Conservation (phyloP, 768 basidiomycete species). For the Pleurotus giganteus region DNA sequence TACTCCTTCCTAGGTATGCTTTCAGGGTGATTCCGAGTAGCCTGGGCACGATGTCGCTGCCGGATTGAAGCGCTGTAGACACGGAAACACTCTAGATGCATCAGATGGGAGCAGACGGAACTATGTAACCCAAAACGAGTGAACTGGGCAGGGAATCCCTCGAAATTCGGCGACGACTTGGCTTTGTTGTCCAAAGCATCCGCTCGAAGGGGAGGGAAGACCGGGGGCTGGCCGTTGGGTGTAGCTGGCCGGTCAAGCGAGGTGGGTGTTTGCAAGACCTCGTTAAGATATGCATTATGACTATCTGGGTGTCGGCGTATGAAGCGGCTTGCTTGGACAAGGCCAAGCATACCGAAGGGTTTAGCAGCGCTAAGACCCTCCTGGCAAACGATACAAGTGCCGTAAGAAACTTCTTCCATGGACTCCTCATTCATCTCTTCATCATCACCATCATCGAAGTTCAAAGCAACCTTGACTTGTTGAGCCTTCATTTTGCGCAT, state of each 20-base stretch:
- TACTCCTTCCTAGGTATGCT: conserved; percentile 92
- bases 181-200: conserved; percentile 47
- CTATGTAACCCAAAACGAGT: conserved; percentile 84
- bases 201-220: conserved; percentile 51
- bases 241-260: too few relatives aligned
- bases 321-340: conserved; percentile 85
- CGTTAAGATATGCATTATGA: conserved; percentile 64
- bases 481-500: conserved; percentile 96
- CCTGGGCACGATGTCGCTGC: conserved; percentile 83
- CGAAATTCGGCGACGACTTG: conserved; percentile 50
- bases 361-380: conserved; percentile 76
- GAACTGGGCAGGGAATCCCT: conserved; percentile 67
- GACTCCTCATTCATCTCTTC: conserved; percentile 57
- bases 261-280: conserved; percentile 58
- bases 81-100: conserved; percentile 95
- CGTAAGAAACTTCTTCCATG: conserved; percentile 58
- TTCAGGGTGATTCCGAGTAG: conserved; percentile 92
- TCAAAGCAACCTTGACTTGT: conserved; percentile 82
- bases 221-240: conserved; percentile 29
- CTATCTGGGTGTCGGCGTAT: conserved; percentile 76
- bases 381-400: conserved; percentile 98
- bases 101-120: conserved; percentile 93
- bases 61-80: conserved; percentile 86
- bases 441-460: conserved; percentile 73
- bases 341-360: conserved; percentile 82